A percentile compares a stretch with the other conserved stretches of the same genome.
phyloP scores from a whole-genome alignment of 208 protist species.

The Leishmania major region DNA sequence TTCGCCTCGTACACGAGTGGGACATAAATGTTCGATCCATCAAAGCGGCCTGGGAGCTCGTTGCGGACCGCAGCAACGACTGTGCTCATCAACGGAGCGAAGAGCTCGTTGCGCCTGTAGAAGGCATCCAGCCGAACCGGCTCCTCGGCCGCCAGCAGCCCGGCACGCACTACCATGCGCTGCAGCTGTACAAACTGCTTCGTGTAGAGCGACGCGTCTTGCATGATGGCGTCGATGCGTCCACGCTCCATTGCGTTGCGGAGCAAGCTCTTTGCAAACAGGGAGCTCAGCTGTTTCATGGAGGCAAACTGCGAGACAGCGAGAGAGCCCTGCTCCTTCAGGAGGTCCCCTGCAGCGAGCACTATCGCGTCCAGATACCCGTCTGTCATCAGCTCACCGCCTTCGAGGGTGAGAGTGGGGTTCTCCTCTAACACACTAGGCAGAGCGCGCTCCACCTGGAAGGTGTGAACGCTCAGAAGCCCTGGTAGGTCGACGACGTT shows the following conservation, averaged over 20 bases:
- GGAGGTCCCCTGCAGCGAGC: conserved; percentile 42
- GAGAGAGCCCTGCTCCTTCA: conserved; percentile 74
- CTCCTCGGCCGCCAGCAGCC: conserved; percentile 60
- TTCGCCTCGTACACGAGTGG: conserved; percentile 53
- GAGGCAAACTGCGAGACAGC: conserved; percentile 62
- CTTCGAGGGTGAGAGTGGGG: conserved; percentile 48
- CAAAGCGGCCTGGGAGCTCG: conserved; percentile 62
- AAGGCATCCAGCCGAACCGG: conserved; percentile 66
- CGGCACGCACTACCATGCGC: conserved; percentile 61
- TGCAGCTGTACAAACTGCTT: conserved; percentile 69
- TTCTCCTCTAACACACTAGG: conserved; percentile 63
- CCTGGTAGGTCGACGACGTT: conserved; percentile 78
- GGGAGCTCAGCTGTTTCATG: conserved; percentile 61
- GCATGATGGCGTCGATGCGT: conserved; percentile 43
- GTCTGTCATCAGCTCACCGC: conserved; percentile 72
- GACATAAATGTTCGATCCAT: conserved; percentile 47
- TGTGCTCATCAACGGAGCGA: conserved; percentile 45
- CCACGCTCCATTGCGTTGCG: conserved; percentile 44
- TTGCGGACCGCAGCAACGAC: conserved; percentile 39
- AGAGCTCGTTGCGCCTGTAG: conserved; percentile 58
- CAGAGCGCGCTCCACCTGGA: conserved; percentile 71
- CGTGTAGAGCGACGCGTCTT: conserved; percentile 69
- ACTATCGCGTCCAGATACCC: conserved; percentile 62
- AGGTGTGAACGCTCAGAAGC: conserved; percentile 68
- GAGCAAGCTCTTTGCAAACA: conserved; percentile 59